Conservation (phyloP, 495 filamentous ascomycete species). For the Aspergillus diversus region DNA sequence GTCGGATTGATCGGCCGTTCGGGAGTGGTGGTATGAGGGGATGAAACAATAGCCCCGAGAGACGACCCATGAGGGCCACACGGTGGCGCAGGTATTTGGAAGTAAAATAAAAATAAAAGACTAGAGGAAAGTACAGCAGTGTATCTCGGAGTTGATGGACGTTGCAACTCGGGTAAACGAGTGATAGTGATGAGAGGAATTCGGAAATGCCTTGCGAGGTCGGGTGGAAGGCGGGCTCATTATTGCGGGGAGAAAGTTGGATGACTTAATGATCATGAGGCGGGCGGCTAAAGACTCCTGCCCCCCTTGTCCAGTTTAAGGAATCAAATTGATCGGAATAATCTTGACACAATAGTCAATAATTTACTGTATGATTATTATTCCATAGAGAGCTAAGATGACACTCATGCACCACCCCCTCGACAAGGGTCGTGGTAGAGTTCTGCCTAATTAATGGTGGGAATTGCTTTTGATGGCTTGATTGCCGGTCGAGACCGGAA, state of each 20-base stretch:
- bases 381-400: too few species aligned
- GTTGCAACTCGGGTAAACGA: constrained; percentile 4
- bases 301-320: not conserved
- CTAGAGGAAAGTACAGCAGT: too few species aligned
- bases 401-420: too few species aligned
- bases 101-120: not conserved
- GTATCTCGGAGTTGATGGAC: too few species aligned
- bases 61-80: constrained; percentile 30
- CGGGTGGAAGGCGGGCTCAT: not conserved
- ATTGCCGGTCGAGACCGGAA: not conserved
- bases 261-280: not conserved
- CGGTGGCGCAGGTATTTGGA: constrained; percentile 15
- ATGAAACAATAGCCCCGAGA: constrained; percentile 31
- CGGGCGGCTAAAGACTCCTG: too few species aligned
- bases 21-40: constrained; percentile 19
- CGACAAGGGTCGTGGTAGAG: too few species aligned
- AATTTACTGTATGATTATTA: not conserved
- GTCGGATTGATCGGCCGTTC: constrained; percentile 23
- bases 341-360: not conserved
- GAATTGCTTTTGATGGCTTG: not conserved
- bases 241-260: not conserved
- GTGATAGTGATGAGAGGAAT: not conserved
- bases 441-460: not conserved
- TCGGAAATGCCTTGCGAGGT: constrained; percentile 17
- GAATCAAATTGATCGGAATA: too few species aligned